Conservation (phyloP, 164 flowering plant species). For the Macadamia tetraphylla region DNA sequence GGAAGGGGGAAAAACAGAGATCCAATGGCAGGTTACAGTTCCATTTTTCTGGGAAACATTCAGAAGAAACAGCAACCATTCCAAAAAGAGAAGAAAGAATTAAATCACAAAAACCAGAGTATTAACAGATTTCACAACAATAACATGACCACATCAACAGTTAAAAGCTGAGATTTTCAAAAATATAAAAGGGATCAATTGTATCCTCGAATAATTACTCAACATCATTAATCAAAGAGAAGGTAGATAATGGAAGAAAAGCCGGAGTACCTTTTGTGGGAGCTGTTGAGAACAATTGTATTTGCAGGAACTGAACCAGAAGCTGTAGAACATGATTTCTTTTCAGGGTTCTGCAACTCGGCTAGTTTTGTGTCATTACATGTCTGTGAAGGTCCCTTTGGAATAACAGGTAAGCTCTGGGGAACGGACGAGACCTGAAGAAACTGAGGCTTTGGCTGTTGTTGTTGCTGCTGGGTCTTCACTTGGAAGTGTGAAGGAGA, state of each 20-base stretch:
- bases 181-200: no score
- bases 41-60: no score
- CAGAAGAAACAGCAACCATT: no score
- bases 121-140: no score
- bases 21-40: no score
- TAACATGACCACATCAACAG: no score
- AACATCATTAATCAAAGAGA: neutral
- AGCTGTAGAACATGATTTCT: slow-evolving; percentile 42
- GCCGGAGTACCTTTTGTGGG: slow-evolving; percentile 73
- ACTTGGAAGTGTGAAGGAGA: slow-evolving; percentile 18
- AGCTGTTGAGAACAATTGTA: slow-evolving; percentile 53
- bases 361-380: slow-evolving; percentile 34
- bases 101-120: no score
- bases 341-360: slow-evolving; percentile 45
- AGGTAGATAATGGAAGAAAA: neutral
- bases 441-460: slow-evolving; percentile 26
- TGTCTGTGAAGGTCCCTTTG: slow-evolving; percentile 50
- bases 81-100: no score
- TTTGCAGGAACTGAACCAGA: slow-evolving; percentile 25
- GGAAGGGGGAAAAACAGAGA: no score
- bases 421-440: slow-evolving; percentile 25
- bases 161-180: no score
- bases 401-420: slow-evolving; percentile 27
- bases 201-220: no score
- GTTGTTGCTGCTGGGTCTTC: slow-evolving; percentile 19